A percentile compares a stretch with the other conserved stretches of the same genome.
Evolutionary conservation across 768 basidiomycete genomes (phyloP).

Genomic region (Russula dissimulans): DNA sequence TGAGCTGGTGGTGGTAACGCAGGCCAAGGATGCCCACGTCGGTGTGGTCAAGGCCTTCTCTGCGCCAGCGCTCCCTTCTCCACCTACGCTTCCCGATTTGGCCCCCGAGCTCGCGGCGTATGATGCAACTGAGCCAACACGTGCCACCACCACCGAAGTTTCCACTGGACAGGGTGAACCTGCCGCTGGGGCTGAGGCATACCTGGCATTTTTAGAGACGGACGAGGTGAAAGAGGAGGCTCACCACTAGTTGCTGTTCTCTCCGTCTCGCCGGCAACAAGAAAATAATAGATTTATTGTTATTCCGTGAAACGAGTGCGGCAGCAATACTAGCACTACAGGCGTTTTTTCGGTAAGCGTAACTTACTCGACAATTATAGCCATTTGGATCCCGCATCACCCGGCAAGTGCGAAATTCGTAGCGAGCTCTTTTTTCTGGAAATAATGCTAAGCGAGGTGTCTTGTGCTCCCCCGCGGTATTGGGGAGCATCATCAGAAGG

Average conservation of each 20-base stretch:
- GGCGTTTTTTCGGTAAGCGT: no score
- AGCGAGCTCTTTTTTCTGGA: no score
- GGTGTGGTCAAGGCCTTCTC: constrained; percentile 78
- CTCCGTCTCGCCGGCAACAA: not conserved
- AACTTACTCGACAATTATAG: not conserved
- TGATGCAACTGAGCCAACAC: constrained; percentile 65
- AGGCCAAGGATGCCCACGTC: constrained; percentile 89
- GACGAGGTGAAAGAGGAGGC: constrained; percentile 34
- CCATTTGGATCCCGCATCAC: not conserved
- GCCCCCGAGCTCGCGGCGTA: constrained; percentile 84
- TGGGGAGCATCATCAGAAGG: no score
- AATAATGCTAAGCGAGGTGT: no score
- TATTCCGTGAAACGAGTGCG: no score
- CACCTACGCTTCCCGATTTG: constrained; percentile 77
- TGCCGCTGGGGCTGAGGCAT: constrained; percentile 33
- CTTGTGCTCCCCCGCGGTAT: no score
- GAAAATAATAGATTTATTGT: not conserved
- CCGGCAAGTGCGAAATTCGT: no score
- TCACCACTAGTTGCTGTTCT: constrained; percentile 23
- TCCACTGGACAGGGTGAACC: not conserved
- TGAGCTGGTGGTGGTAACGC: not conserved
- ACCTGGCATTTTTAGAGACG: constrained; percentile 36
- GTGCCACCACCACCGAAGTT: not conserved
- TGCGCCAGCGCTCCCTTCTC: constrained; percentile 61
- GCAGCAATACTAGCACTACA: no score